These are phyloP conservation scores for Pythium angustatum DNA, from an alignment of 352 stramenopile species.

Conservation along the genomic window DNA sequence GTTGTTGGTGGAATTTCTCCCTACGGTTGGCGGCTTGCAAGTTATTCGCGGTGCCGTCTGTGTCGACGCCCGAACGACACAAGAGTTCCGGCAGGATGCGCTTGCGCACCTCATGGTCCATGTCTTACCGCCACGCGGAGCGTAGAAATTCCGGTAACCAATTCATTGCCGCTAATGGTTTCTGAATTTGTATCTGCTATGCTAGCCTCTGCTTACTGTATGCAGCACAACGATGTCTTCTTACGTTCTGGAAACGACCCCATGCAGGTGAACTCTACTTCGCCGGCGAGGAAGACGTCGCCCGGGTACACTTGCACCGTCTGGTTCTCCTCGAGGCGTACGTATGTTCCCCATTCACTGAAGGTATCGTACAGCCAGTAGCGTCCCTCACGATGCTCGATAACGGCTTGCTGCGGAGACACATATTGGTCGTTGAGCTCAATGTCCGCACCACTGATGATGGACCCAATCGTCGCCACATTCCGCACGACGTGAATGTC, in stretches of 20 bases:
- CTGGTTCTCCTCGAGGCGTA: slow-evolving; percentile 75
- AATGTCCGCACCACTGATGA: slow-evolving; percentile 62
- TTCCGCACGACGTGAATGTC: slow-evolving; percentile 80
- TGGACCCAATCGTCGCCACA: slow-evolving; percentile 51
- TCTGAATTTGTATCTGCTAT: not conserved
- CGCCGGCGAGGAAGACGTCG: slow-evolving; percentile 68
- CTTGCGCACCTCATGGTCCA: slow-evolving; percentile 62
- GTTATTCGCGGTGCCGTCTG: slow-evolving; percentile 55
- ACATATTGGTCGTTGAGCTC: slow-evolving; percentile 73
- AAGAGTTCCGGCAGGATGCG: slow-evolving; percentile 58
- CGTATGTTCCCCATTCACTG: slow-evolving; percentile 73
- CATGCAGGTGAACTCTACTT: slow-evolving; percentile 80
- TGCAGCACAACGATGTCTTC: slow-evolving; percentile 54
- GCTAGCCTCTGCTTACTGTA: slow-evolving; percentile 29
- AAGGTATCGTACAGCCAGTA: slow-evolving; percentile 78
- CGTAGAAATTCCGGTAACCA: slow-evolving; percentile 1
- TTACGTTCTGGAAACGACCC: slow-evolving; percentile 59
- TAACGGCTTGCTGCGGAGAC: slow-evolving; percentile 55
- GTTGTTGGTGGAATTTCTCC: slow-evolving; percentile 66
- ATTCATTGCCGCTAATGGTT: too few species aligned
- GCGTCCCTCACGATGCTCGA: slow-evolving; percentile 65
- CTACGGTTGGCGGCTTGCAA: slow-evolving; percentile 69
- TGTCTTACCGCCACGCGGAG: slow-evolving; percentile 21
- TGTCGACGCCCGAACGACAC: slow-evolving; percentile 63
- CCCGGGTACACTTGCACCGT: slow-evolving; percentile 59